These are phyloP conservation scores for Rhizophora apiculata DNA, from an alignment of 345 rosid genomes.

Conservation along the genomic window DNA sequence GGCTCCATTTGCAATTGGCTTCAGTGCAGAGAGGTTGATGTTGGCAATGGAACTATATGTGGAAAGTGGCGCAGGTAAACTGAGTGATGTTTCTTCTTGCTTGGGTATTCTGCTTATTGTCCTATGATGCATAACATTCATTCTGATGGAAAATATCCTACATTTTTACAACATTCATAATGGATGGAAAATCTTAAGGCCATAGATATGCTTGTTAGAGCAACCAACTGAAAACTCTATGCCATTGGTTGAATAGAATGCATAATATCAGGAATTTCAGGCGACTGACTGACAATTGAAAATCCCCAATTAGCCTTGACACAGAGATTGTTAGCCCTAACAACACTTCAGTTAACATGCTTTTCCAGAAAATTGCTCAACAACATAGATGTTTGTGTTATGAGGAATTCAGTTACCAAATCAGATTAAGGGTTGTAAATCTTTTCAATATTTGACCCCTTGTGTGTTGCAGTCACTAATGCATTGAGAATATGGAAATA, in stretches of 20 bases:
- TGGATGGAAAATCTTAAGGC: too few relatives aligned
- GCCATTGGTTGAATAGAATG: background rate
- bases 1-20: slow-evolving; percentile 78
- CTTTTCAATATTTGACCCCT: too few relatives aligned
- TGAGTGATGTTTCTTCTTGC: slow-evolving; percentile 4
- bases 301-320: background rate
- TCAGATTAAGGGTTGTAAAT: too few relatives aligned
- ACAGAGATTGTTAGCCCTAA: background rate
- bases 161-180: too few relatives aligned
- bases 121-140: background rate
- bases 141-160: background rate
- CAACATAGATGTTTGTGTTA: too few relatives aligned
- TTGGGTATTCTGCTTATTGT: slow-evolving; percentile 8
- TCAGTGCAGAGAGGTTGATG: slow-evolving; percentile 63
- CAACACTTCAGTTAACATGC: background rate
- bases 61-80: slow-evolving; percentile 99
- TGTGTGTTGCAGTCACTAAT: too few relatives aligned
- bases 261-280: background rate
- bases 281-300: background rate
- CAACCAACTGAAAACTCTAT: background rate
- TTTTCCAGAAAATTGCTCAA: background rate
- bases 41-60: slow-evolving; percentile 51
- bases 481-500: too few relatives aligned
- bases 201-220: background rate
- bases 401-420: too few relatives aligned